Evolutionary conservation across 75 land plant species (phyloP).

Genomic region (Picea sitchensis): DNA sequence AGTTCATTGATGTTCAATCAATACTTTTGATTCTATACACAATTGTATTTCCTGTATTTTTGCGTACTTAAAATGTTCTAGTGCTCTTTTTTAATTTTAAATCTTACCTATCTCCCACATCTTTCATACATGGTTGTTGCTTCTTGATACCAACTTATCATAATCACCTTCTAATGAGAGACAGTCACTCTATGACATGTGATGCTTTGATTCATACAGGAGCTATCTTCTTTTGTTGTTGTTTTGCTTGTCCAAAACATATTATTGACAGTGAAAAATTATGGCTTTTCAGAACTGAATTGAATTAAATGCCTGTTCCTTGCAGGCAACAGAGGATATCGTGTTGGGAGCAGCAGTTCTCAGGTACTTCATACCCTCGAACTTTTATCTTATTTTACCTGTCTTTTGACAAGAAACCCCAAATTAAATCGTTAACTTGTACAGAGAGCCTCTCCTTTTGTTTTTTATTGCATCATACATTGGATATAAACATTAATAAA

Average conservation of each 20-base stretch:
- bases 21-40: not conserved
- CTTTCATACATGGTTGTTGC: not conserved
- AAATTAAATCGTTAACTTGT: not conserved
- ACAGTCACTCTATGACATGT: not conserved
- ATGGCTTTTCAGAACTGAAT: no score
- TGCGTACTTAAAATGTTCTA: not conserved
- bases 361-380: not conserved
- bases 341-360: constrained; percentile 1
- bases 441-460: not conserved
- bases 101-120: not conserved
- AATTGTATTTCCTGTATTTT: not conserved
- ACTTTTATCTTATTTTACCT: not conserved
- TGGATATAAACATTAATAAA: not conserved
- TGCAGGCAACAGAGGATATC: constrained; percentile 10
- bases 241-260: not conserved
- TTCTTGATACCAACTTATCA: not conserved
- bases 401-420: not conserved
- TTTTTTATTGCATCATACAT: not conserved
- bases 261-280: not conserved
- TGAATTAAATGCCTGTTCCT: not conserved
- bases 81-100: not conserved
- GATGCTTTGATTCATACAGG: not conserved
- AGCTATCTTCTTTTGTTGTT: not conserved
- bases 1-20: not conserved
- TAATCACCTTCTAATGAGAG: not conserved